Percentiles rank a stretch among this genome's conserved stretches.
These are phyloP conservation scores for Pythium dissimile DNA, from an alignment of 352 stramenopile genomes.

Conservation along the genomic window DNA sequence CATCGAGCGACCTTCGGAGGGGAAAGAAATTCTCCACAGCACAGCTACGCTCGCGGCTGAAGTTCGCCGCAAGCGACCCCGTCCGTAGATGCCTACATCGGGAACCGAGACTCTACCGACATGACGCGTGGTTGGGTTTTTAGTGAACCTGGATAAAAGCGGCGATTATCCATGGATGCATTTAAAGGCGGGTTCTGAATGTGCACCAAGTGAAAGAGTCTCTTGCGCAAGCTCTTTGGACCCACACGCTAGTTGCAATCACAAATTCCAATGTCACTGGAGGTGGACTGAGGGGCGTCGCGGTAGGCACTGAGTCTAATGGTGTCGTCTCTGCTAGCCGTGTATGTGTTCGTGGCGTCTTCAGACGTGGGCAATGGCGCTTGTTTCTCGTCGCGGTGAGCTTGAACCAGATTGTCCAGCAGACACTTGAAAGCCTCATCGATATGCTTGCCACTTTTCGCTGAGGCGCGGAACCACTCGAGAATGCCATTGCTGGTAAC, in stretches of 20 bases:
- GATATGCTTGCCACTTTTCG: slow-evolving; percentile 66
- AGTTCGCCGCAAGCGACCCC: slow-evolving; percentile 71
- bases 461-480: slow-evolving; percentile 75
- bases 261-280: slow-evolving; percentile 9
- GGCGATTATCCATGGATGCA: too few relatives aligned
- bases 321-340: slow-evolving; percentile 24
- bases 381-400: slow-evolving; percentile 34
- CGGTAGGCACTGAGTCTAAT: slow-evolving; percentile 43
- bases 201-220: background rate
- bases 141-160: too few relatives aligned
- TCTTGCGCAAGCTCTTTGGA: background rate
- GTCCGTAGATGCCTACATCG: too few relatives aligned
- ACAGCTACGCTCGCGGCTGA: slow-evolving; percentile 77
- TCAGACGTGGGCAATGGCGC: background rate
- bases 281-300: slow-evolving; percentile 14
- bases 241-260: slow-evolving; percentile 13
- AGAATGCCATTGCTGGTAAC: slow-evolving; percentile 66
- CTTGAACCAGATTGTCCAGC: slow-evolving; percentile 54
- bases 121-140: too few relatives aligned
- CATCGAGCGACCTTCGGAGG: slow-evolving; percentile 76
- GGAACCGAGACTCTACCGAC: too few relatives aligned
- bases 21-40: slow-evolving; percentile 82
- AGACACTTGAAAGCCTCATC: slow-evolving; percentile 60
- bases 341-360: too few relatives aligned
- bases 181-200: too few relatives aligned